Conservation (phyloP, 2,329 filamentous ascomycete genomes). For the Helicocarpus griseus region DNA sequence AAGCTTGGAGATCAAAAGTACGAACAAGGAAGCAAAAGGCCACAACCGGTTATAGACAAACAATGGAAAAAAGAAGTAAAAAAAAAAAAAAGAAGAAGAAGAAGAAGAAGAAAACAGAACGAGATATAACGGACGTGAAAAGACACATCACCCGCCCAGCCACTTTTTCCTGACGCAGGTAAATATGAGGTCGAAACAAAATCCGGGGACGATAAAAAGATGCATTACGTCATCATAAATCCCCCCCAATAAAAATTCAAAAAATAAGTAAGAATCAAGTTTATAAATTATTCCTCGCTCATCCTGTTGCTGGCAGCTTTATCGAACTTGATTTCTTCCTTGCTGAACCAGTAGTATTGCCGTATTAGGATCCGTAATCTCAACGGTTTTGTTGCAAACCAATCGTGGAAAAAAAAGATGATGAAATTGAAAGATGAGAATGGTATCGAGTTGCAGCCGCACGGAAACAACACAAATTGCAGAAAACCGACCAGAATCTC, state of each 20-base stretch:
- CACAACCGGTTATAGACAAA: not conserved
- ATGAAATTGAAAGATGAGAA: not conserved
- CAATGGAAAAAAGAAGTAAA: not conserved
- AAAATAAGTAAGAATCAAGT: not conserved
- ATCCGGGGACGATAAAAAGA: not conserved
- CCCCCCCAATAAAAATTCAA: not conserved
- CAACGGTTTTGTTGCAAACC: not conserved
- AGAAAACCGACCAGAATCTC: not conserved
- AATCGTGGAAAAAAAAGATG: not conserved
- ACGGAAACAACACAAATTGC: not conserved
- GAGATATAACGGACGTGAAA: not conserved
- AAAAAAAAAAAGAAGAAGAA: not conserved
- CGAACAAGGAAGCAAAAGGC: not conserved
- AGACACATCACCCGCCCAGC: not conserved
- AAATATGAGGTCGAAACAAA: not conserved
- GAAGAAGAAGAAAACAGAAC: not conserved
- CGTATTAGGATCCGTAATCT: not conserved
- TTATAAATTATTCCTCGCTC: no score
- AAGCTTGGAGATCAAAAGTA: not conserved
- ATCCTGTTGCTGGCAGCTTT: no score
- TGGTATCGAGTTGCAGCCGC: not conserved
- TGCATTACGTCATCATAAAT: not conserved
- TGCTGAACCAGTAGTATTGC: no score
- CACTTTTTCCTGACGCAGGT: not conserved
- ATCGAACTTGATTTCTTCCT: no score